These are phyloP conservation scores for Cyberlindnera mississippiensis DNA, from an alignment of 805 yeast species.

Conservation along the genomic window DNA sequence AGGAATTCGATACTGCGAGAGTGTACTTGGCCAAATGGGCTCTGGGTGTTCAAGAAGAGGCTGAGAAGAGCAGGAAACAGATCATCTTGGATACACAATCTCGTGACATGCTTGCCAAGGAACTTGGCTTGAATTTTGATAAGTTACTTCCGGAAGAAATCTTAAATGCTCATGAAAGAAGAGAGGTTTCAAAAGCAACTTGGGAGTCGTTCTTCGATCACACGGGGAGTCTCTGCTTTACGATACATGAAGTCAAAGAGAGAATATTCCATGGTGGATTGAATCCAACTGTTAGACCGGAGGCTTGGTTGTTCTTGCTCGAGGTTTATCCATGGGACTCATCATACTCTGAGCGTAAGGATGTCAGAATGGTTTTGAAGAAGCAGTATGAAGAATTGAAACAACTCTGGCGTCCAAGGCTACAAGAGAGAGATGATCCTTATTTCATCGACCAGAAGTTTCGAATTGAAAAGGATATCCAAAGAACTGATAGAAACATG, in stretches of 20 bases:
- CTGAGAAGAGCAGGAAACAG: slow-evolving; percentile 52
- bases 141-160: slow-evolving; percentile 57
- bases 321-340: slow-evolving; percentile 90
- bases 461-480: slow-evolving; percentile 90
- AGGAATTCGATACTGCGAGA: slow-evolving; percentile 90
- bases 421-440: slow-evolving; percentile 49
- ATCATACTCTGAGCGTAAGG: slow-evolving; percentile 60
- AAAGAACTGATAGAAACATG: slow-evolving; percentile 81
- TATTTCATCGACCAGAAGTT: slow-evolving; percentile 88
- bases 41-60: slow-evolving; percentile 85
- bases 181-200: slow-evolving; percentile 64
- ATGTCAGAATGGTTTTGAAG: slow-evolving; percentile 50
- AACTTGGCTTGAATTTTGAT: slow-evolving; percentile 55
- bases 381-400: slow-evolving; percentile 62
- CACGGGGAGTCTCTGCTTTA: slow-evolving; percentile 65
- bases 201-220: slow-evolving; percentile 85
- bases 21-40: slow-evolving; percentile 97
- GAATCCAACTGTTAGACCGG: slow-evolving; percentile 49
- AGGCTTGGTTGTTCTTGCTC: slow-evolving; percentile 84
- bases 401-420: slow-evolving; percentile 59
- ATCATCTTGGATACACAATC: slow-evolving; percentile 58
- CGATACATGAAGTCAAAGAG: slow-evolving; percentile 74
- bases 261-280: slow-evolving; percentile 91
- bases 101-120: slow-evolving; percentile 49
- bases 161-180: slow-evolving; percentile 52